Base-by-base conservation (phyloP, 2,329 filamentous ascomycete species). In the Acrocalymma vagum region DNA sequence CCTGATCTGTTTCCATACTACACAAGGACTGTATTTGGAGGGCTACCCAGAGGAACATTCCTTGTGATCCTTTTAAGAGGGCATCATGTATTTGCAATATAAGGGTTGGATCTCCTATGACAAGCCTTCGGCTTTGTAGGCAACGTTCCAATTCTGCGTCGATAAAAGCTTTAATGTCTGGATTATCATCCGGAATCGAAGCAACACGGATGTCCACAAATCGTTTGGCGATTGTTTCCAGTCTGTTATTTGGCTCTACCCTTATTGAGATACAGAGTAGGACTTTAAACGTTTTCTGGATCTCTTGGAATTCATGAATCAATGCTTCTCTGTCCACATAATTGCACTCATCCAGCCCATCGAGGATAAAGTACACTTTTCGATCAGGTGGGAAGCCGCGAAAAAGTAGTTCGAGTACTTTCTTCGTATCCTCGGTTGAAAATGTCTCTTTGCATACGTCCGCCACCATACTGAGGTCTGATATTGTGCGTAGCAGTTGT, bases 331-430 rank as follows among this genome's bases (percentile, higher is more conserved):
- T 45, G 5, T 53, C 49, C 6, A 23, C 10, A n/a, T 42, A 15
- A 6, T 51, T 35, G 44, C 63, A 71, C 38, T 69, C 58, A 46
- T 71, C 62, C 9, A 72, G 25, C 8, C 69, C 69, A 22, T 72
- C 65, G 10, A 72, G 21, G 6, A 72, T 48, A 18, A 71, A 40
- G 40, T 66, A 71, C 4, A 48, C 50, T 51, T 53, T 51, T n/a
- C 17, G 3, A 14, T 23, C 36, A 29, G 44, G 31, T 5, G 53
- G 31, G 33, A 60, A 51, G 28, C 24, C 33, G 14, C 35, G 25
- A 23, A 49, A 16, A 5, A 71, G 46, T 3, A 66, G n/a, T 16
- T 41, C 15, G 11, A 55, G 31, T 37, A 67, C 18, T 20, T 35
- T 29, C 6, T 58, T 46, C 9, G 48, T 25, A 52, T 61, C 37